Base-by-base conservation (phyloP, 495 filamentous ascomycete species). In the Xylona heveae region DNA sequence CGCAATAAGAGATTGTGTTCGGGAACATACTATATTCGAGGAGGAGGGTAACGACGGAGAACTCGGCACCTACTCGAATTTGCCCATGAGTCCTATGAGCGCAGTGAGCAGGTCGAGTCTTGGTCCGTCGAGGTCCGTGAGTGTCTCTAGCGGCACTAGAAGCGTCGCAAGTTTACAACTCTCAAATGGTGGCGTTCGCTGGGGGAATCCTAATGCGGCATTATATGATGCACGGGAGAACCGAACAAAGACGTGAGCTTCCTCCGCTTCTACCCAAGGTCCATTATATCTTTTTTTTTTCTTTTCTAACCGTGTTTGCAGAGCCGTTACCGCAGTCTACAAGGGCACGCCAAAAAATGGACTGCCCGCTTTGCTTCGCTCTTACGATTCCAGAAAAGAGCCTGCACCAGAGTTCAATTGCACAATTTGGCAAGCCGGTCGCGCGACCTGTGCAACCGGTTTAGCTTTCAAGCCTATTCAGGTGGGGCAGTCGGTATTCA, bases 401-500 rank as follows among this genome's bases (percentile, higher is more conserved):
- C 75, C 82, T 0, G 66, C 80, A 3, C 76, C 84, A 0, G 81
- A 90, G 47, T 78, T 79, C 36, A 71, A 90, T 42, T 92, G 82
- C 50, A 90, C 66, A 9, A 80, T 97, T 32, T 97, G 88, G 88
- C 67, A 97, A 51, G 88, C 88, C 3, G 88, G 88, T 5, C 71
- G 90, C 24, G 88, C 88, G n/a, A 97, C 88, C 2, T 79, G 66
- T 31, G 83, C 88, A 3, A 92, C 80, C 3, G 82, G 78, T 0
- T 57, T 90, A 19, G 90, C 88, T 2, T 97, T 97, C 56, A 97
- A 97, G 49, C 80, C 84, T 0, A 83, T 97, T 24, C 78, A 78
- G 40, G 78, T 95, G 32, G 90, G 83, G 2, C 84, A 94, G 42
- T 83, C 82, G 7, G 62, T 79, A 8, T 97, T 95, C 42, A 74